Conservation (phyloP, 495 filamentous ascomycete genomes). For the Sordaria brevicollis region DNA sequence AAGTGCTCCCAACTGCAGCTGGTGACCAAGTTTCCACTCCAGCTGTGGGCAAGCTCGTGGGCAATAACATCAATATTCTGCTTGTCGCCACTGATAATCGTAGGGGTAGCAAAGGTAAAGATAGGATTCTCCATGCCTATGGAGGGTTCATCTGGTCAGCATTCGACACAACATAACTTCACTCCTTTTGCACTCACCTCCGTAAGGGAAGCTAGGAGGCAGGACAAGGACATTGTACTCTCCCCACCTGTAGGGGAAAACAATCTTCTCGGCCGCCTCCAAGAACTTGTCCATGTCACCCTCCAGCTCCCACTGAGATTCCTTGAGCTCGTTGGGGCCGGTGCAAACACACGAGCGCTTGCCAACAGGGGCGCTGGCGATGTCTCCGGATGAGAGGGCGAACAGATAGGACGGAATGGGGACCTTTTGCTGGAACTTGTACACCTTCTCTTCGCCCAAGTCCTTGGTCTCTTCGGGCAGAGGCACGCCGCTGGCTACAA, state of each 20-base stretch:
- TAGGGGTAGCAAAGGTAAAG: conserved; percentile 88
- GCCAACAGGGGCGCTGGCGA: conserved; percentile 73
- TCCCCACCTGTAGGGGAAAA: conserved; percentile 86
- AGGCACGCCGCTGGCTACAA: conserved; percentile 77
- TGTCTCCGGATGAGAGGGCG: conserved; percentile 82
- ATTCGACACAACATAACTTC: not conserved
- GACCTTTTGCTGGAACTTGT: conserved; percentile 77
- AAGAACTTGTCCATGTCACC: conserved; percentile 84
- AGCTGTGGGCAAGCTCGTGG: conserved; percentile 84
- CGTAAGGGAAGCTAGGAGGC: conserved; percentile 83
- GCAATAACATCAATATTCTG: conserved; percentile 96
- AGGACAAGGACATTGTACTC: conserved; percentile 90
- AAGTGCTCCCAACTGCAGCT: conserved; percentile 94
- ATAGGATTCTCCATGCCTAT: conserved; percentile 90
- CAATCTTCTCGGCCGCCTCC: conserved; percentile 74
- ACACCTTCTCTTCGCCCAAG: conserved; percentile 46
- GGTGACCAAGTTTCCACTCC: conserved; percentile 89
- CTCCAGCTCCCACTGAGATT: conserved; percentile 83
- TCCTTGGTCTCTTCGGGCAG: conserved; percentile 37
- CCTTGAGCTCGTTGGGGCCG: conserved; percentile 74
- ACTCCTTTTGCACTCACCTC: conserved; percentile 21
- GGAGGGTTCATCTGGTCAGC: conserved; percentile 1
- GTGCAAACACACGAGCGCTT: conserved; percentile 75
- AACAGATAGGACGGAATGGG: conserved; percentile 94
- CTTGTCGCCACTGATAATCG: conserved; percentile 81